Percentiles rank a stretch among this genome's conserved stretches.
Evolutionary conservation across 2,329 filamentous ascomycete species (phyloP).

Genomic region (Pestalotiopsis sp.): DNA sequence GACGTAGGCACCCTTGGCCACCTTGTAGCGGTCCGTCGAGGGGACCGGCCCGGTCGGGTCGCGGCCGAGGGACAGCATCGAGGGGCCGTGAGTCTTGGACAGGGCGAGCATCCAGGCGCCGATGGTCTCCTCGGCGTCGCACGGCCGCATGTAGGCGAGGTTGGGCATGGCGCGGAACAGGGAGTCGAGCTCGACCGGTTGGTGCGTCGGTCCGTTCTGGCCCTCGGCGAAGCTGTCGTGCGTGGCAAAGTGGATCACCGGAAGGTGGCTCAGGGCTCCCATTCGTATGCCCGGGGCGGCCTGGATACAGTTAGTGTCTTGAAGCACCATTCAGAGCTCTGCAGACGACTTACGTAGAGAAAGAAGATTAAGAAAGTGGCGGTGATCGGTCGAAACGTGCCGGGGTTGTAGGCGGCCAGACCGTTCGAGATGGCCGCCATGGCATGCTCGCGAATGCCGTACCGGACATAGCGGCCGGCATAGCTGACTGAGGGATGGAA

Average conservation of each 20-base stretch:
- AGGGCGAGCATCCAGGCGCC: constrained; percentile 46
- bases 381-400: constrained; percentile 54
- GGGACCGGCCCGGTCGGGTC: constrained; percentile 38
- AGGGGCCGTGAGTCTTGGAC: constrained; percentile 31
- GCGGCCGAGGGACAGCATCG: constrained; percentile 45
- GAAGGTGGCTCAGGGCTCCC: constrained; percentile 50
- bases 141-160: constrained; percentile 52
- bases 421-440: constrained; percentile 62
- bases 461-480: constrained; percentile 38
- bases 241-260: constrained; percentile 53
- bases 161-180: constrained; percentile 59
- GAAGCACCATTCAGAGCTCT: neutral
- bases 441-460: constrained; percentile 62
- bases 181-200: constrained; percentile 52
- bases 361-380: constrained; percentile 62
- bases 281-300: constrained; percentile 54
- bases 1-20: constrained; percentile 41
- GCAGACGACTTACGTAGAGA: constrained; percentile 27
- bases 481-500: constrained; percentile 20
- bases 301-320: neutral
- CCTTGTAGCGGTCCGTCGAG: constrained; percentile 34
- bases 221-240: constrained; percentile 57
- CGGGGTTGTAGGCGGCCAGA: constrained; percentile 53
- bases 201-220: constrained; percentile 58
- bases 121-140: constrained; percentile 53